Evolutionary conservation across 306 rosid genomes (phyloP).

Genomic region (Albizia julibrissin): DNA sequence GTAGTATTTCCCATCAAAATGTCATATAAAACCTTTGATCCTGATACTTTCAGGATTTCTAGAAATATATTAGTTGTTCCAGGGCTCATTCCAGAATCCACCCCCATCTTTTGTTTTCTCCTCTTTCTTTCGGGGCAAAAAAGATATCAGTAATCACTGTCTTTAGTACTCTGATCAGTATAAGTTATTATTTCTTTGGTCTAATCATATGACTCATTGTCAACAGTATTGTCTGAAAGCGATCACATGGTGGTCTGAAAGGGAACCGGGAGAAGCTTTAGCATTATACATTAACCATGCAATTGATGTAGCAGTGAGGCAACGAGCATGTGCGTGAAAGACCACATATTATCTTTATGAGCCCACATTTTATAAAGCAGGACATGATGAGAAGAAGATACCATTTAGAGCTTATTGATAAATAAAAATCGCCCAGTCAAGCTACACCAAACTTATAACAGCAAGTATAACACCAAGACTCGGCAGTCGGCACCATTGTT

Average conservation of each 20-base stretch:
- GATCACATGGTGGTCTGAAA: slow-evolving; percentile 15
- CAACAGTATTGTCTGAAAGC: neutral
- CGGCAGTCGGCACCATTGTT: neutral
- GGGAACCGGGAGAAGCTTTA: slow-evolving; percentile 1
- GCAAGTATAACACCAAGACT: slow-evolving; percentile 1
- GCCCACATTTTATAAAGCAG: neutral
- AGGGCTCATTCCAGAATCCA: neutral
- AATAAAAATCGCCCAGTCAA: slow-evolving; percentile 2
- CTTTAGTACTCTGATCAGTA: neutral
- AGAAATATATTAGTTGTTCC: slow-evolving; percentile 22
- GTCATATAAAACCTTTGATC: neutral
- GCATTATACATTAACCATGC: neutral
- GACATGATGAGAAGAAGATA: neutral
- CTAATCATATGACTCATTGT: neutral
- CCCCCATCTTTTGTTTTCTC: neutral
- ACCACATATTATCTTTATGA: neutral
- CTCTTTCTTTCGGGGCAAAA: neutral
- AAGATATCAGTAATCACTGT: slow-evolving; percentile 5
- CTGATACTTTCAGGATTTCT: slow-evolving; percentile 16
- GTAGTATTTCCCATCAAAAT: slow-evolving; percentile 25
- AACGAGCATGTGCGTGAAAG: slow-evolving; percentile 1
- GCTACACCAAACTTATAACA: neutral
- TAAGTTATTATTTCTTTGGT: neutral
- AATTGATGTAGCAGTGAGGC: neutral
- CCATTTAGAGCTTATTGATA: neutral